These are phyloP conservation scores for Tuber brumale DNA, from an alignment of 495 filamentous ascomycete species.

Conservation along the genomic window DNA sequence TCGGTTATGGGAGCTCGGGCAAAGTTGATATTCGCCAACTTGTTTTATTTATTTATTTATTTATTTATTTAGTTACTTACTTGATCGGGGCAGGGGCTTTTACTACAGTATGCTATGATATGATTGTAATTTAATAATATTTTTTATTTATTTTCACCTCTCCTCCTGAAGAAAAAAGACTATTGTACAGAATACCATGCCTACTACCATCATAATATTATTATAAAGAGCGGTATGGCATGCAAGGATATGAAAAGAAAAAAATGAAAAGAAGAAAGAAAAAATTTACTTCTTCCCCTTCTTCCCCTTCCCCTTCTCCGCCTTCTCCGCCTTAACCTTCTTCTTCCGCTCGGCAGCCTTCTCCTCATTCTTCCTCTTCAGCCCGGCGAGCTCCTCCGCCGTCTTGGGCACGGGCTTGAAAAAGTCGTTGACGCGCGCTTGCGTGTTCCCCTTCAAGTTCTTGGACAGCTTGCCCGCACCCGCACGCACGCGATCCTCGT, in stretches of 20 bases:
- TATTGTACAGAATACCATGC: background rate
- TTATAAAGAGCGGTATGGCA: background rate
- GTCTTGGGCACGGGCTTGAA: constrained; percentile 92
- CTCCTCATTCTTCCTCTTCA: constrained; percentile 91
- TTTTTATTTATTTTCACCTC: no score
- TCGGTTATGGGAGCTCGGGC: no score
- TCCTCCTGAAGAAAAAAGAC: no score
- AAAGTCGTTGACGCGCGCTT: constrained; percentile 88
- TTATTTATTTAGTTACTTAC: no score
- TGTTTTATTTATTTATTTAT: no score
- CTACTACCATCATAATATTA: background rate
- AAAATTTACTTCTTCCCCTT: constrained; percentile 49
- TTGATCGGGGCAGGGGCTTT: no score
- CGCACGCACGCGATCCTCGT: constrained; percentile 78
- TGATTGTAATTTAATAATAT: no score
- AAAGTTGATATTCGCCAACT: no score
- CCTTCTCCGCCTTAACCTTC: constrained; percentile 81
- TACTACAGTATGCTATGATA: no score
- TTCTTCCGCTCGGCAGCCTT: constrained; percentile 86
- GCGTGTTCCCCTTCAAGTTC: constrained; percentile 79
- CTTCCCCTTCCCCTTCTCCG: constrained; percentile 82
- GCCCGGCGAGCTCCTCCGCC: constrained; percentile 66
- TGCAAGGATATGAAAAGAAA: background rate
- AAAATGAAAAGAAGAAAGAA: no score
- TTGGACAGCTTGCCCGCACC: constrained; percentile 73